A percentile compares a stretch with the other conserved stretches of the same genome.
These are phyloP conservation scores for Volutella citrinella DNA, from an alignment of 2,329 filamentous ascomycete genomes.

Conservation along the genomic window DNA sequence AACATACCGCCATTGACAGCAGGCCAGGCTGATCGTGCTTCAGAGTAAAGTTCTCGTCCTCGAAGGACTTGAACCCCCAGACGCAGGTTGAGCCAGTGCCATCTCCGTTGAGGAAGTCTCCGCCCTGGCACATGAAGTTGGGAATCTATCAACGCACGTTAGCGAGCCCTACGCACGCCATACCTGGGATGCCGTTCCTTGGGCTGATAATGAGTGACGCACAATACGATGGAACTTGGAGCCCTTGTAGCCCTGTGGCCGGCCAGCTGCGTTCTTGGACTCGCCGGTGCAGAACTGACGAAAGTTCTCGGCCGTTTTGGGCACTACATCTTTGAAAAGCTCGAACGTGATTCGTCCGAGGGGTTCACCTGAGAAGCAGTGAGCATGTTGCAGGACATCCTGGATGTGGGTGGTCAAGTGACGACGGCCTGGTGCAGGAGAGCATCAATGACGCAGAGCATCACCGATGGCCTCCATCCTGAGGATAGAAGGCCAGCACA, in stretches of 20 bases:
- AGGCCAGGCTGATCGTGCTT: conserved; percentile 79
- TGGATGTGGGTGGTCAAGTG: too few relatives aligned
- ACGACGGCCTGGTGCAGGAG: too few relatives aligned
- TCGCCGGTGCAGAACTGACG: conserved; percentile 96
- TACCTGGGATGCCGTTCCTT: too few relatives aligned
- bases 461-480: background rate
- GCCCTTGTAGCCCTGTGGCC: conserved; percentile 90
- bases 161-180: background rate
- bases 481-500: too few relatives aligned
- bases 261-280: conserved; percentile 71
- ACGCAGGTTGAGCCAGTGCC: conserved; percentile 86
- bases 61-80: conserved; percentile 80
- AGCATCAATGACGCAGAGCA: too few relatives aligned
- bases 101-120: conserved; percentile 91
- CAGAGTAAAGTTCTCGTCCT: conserved; percentile 83
- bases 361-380: conserved; percentile 63
- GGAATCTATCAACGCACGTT: conserved; percentile 71
- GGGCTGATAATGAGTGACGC: too few relatives aligned
- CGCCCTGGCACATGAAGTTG: conserved; percentile 96
- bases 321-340: conserved; percentile 80
- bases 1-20: conserved; percentile 85
- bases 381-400: conserved; percentile 3
- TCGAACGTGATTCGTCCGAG: conserved; percentile 87
- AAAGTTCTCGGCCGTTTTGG: conserved; percentile 93
- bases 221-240: conserved; percentile 93